Conservation (phyloP, 352 stramenopile genomes). For the Globisporangium cylindrosporum region DNA sequence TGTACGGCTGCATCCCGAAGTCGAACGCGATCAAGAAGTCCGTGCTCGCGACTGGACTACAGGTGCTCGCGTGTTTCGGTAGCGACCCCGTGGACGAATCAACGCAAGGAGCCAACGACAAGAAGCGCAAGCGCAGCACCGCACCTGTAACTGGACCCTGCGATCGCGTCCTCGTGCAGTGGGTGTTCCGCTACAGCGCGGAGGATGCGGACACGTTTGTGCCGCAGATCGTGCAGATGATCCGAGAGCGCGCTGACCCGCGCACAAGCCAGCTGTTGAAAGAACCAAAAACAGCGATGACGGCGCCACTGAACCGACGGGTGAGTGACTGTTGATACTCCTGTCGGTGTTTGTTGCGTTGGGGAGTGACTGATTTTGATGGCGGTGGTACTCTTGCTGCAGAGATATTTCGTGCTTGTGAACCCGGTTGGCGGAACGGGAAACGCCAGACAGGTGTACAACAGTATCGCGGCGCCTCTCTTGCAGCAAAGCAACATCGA, state of each 20-base stretch:
- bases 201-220: slow-evolving; percentile 30
- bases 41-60: slow-evolving; percentile 9
- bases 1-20: slow-evolving; percentile 18
- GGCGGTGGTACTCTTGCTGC: slow-evolving; percentile 11
- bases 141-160: neutral
- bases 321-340: slow-evolving; percentile 23
- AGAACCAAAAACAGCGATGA: slow-evolving; percentile 3
- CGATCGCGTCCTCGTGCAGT: slow-evolving; percentile 37
- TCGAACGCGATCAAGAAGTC: slow-evolving; percentile 15
- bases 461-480: slow-evolving; percentile 46
- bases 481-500: slow-evolving; percentile 57
- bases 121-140: slow-evolving; percentile 14
- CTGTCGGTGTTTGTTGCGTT: slow-evolving; percentile 4
- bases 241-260: slow-evolving; percentile 43
- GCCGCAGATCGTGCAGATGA: slow-evolving; percentile 34
- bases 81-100: neutral
- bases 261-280: neutral
- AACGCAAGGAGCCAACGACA: slow-evolving; percentile 1
- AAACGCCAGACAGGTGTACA: slow-evolving; percentile 47
- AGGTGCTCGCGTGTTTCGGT: slow-evolving; percentile 15
- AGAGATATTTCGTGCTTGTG: slow-evolving; percentile 42
- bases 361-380: slow-evolving; percentile 24
- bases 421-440: slow-evolving; percentile 64
- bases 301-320: slow-evolving; percentile 21
- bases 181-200: slow-evolving; percentile 42